Conservation (phyloP, 805 yeast genomes). For the Ogataea wickerhamii region DNA sequence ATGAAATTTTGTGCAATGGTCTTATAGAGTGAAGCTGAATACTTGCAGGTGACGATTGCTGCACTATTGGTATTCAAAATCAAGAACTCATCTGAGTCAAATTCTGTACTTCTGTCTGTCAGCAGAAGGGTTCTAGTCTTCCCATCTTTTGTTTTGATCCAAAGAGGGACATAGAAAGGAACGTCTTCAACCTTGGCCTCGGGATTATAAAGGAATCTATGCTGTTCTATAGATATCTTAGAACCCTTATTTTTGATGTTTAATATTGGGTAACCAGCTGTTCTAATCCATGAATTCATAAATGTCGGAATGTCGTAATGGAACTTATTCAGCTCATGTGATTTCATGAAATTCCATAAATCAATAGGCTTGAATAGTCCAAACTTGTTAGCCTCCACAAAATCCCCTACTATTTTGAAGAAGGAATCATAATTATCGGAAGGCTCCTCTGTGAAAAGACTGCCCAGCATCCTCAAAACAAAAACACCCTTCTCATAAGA, state of each 20-base stretch:
- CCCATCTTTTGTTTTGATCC: constrained; percentile 37
- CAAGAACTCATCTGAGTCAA: constrained; percentile 27
- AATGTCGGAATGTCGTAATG: constrained; percentile 47
- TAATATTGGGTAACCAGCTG: constrained; percentile 58
- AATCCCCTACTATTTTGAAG: constrained; percentile 35
- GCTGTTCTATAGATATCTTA: constrained; percentile 36
- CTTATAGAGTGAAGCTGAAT: constrained; percentile 30
- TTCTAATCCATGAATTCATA: constrained; percentile 56
- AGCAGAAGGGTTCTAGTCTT: constrained; percentile 37
- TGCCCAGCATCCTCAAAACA: constrained; percentile 49
- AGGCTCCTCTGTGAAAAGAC: constrained; percentile 34
- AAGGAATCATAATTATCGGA: constrained; percentile 30
- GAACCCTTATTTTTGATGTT: constrained; percentile 31
- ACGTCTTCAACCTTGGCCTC: constrained; percentile 43
- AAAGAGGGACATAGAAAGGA: constrained; percentile 62
- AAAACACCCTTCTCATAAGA: constrained; percentile 61
- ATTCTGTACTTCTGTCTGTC: constrained; percentile 38
- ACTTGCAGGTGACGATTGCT: constrained; percentile 49
- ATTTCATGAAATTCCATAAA: constrained; percentile 44
- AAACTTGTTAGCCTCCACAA: constrained; percentile 34
- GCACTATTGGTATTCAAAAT: constrained; percentile 42
- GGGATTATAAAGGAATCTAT: constrained; percentile 32
- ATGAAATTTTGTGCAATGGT: constrained; percentile 25
- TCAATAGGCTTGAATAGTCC: constrained; percentile 47
- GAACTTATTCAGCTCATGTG: constrained; percentile 23